Base-by-base conservation (phyloP, 2,329 filamentous ascomycete species). In the Aspergillus eucalypticola region DNA sequence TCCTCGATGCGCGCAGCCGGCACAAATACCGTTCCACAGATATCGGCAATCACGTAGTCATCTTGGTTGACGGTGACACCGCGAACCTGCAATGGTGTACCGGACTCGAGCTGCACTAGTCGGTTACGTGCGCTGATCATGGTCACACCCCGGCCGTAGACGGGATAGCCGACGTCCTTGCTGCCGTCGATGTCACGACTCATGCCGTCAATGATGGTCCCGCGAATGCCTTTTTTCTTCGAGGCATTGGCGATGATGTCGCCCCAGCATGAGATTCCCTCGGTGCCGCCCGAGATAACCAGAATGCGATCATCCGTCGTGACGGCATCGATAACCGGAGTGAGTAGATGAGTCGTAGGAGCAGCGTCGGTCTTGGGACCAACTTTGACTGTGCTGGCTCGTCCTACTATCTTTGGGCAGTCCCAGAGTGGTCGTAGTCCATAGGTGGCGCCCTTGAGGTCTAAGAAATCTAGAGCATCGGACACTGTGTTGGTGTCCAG, bases 151-250 rank as follows among this genome's bases (percentile, higher is more conserved):
- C 68, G 67, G 35, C 74, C 73, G 54, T 70, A 75, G 5, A 76
- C 70, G 10, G 73, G 73, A 57, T 74, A 76, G 19, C 67, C 64
- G 17, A 70, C 63, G 0, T 74, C 69, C 1, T 70, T 69, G 38
- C 71, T 71, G 5, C 73, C 74, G 35, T 75, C 70, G 10, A 75
- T 73, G 13, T 74, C 71, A 6, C 71, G 71, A 38, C 71, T 69
- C 67, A 72, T 66, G 17, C 71, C 72, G 35, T 74, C 71, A n/a
- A 74, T 71, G 61, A 73, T 56, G 3, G 72, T 70, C 3, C 71
- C 72, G 1, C 71, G 70, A 15, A 74, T 71, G 0, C 51, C 5
- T 35, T 70, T 72, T 7, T 27, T 21, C 23, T 69, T 63, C 5
- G 70, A 62, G 2, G 65, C 67, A 21, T 68, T 67, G 35, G 64